Evolutionary conservation across 139 green algal genomes (phyloP).

Genomic region (Coccomyxa sp.): DNA sequence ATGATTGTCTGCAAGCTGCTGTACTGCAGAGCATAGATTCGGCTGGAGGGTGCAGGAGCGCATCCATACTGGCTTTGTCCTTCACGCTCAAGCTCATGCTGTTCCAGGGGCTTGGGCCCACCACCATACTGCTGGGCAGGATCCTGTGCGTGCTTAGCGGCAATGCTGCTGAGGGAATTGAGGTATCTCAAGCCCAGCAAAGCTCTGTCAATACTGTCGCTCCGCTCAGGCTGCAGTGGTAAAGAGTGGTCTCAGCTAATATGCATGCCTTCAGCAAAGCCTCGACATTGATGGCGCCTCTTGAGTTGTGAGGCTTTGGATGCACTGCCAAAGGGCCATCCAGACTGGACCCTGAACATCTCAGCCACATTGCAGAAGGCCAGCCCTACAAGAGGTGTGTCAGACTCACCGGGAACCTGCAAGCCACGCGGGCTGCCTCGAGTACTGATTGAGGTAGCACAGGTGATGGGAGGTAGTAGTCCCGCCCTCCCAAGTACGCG

Average conservation of each 20-base stretch:
- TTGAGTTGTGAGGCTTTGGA: background rate
- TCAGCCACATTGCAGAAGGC: background rate
- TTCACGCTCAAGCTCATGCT: too few relatives aligned
- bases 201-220: conserved; percentile 1
- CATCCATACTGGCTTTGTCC: too few relatives aligned
- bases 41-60: too few relatives aligned
- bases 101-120: too few relatives aligned
- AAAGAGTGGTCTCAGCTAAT: too few relatives aligned
- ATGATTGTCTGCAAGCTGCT: too few relatives aligned
- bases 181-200: conserved; percentile 11
- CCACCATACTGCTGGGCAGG: too few relatives aligned
- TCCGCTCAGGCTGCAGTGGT: background rate
- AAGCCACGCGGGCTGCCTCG: background rate
- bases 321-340: background rate
- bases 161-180: too few relatives aligned
- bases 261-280: background rate
- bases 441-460: background rate
- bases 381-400: background rate
- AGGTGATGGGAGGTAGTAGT: conserved; percentile 7
- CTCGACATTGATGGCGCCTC: background rate
- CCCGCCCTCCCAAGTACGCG: conserved; percentile 1
- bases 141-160: too few relatives aligned
- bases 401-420: conserved; percentile 13
- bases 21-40: too few relatives aligned
- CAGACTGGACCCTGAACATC: background rate